Evolutionary conservation across 495 filamentous ascomycete species (phyloP), one percentile per base, ranked within the genome.

Genomic region (Choiromyces venosus): DNA sequence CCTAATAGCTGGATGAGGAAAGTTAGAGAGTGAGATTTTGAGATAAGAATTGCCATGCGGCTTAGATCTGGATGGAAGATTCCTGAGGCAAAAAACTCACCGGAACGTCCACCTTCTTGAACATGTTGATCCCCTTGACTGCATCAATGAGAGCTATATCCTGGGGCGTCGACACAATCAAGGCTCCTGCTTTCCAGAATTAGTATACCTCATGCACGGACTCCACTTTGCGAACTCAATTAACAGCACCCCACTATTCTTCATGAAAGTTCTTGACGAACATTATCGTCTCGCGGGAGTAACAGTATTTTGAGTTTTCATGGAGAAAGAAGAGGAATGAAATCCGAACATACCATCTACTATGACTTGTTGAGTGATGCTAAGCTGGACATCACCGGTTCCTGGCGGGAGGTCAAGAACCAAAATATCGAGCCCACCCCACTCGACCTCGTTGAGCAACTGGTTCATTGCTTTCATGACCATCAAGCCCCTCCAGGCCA

Each of bases 401-500:
- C 95, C 95, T 0, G 95, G 95, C 1, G 95, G 96, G 35, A 99
- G 82, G 76, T 99, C 95, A 9, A 99, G 84, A 21, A 99, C 90
- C 18, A 99, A 85, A 0, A 98, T 83, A 81, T 98, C 95, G 18
- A 92, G 81, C 12, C 87, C 88, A 1, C 89, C 90, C 95, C 95
- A 99, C 69, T 93, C 91, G 6, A 98, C 95, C 68, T 94, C 92
- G 80, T 96, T 93, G 10, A 99, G 87, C 3, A 99, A 87, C 80
- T 99, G 95, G 75, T 97, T 93, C 78, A 99, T 84, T 0, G 96
- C 95, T 83, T 99, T 99, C 85, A 94, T 94, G 25, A 98, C 91
- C 93, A 99, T 98, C 29, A 97, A 86, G 0, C 95, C 95, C 42
- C 95, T 89, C 95, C 96, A 99, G 46, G 92, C 92, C n/a, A 99